Conservation (phyloP, 192 early-diverging fungal species). For the Backusella liffmaniae region DNA sequence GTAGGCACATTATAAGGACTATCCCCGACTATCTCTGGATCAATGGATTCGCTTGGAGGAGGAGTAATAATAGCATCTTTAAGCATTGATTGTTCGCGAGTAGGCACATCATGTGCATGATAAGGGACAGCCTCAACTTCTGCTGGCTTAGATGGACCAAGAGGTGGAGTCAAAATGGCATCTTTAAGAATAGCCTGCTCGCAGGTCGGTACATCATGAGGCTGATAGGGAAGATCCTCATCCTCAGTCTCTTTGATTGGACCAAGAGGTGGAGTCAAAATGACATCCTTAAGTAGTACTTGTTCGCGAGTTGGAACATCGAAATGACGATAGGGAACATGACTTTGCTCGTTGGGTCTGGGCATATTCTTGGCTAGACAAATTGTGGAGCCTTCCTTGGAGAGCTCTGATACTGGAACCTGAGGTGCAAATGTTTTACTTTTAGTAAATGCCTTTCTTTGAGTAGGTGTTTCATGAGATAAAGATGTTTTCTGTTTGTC, state of each 20-base stretch:
- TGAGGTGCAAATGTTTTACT: not conserved
- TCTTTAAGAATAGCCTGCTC: not conserved
- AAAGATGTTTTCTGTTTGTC: not conserved
- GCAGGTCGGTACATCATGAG: not conserved
- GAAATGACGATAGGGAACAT: not conserved
- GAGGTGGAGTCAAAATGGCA: not conserved
- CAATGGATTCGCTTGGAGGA: not conserved
- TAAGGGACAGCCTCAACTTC: not conserved
- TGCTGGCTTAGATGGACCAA: not conserved
- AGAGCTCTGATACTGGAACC: not conserved
- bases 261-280: not conserved
- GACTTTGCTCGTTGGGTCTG: not conserved
- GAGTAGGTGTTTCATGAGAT: not conserved
- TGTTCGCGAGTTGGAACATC: constrained; percentile 3
- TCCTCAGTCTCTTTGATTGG: not conserved
- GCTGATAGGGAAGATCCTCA: not conserved
- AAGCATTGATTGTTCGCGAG: not conserved
- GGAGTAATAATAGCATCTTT: not conserved
- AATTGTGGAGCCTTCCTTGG: not conserved
- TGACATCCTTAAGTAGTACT: not conserved
- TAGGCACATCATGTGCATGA: not conserved
- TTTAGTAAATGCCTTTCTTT: not conserved
- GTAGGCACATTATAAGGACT: not conserved
- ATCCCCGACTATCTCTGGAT: not conserved
- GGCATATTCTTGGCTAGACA: not conserved